Evolutionary conservation across 306 rosid species (phyloP).

Genomic region (Cicer bijugum): DNA sequence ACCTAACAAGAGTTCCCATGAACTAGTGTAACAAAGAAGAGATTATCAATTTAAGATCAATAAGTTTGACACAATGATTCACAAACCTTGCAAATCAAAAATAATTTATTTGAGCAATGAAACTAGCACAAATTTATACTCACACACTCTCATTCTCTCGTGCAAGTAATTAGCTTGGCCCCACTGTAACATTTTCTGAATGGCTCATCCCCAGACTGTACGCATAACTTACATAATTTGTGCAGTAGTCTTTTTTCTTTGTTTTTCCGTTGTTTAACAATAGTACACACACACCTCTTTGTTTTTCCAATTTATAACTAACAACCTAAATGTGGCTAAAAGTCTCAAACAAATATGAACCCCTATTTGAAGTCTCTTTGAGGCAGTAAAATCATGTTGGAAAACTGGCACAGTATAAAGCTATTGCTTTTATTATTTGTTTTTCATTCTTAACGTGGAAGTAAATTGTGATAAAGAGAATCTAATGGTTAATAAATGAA

Average conservation of each 20-base stretch:
- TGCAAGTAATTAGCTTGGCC: not conserved
- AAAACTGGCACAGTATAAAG: slow-evolving; percentile 4
- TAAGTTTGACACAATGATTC: slow-evolving; percentile 16
- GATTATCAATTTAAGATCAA: slow-evolving; percentile 4
- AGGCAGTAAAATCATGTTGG: not conserved
- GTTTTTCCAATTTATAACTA: not conserved
- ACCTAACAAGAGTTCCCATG: slow-evolving; percentile 17
- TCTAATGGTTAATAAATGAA: not conserved
- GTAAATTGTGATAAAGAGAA: slow-evolving; percentile 5
- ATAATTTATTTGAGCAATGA: slow-evolving; percentile 19
- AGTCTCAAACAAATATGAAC: slow-evolving; percentile 26
- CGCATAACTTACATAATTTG: not conserved
- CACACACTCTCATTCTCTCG: not conserved
- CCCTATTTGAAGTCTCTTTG: slow-evolving; percentile 7
- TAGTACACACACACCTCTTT: not conserved
- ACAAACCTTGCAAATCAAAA: slow-evolving; percentile 17
- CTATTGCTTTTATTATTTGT: slow-evolving; percentile 17
- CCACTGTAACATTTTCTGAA: not conserved
- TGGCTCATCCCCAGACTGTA: not conserved
- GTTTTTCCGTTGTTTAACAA: not conserved
- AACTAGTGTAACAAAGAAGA: slow-evolving; percentile 20
- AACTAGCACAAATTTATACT: slow-evolving; percentile 11
- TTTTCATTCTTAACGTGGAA: slow-evolving; percentile 19
- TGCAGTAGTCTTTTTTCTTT: slow-evolving; percentile 4
- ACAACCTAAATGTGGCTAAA: not conserved